These are phyloP conservation scores for Pilobolus umbonatus DNA, from an alignment of 192 early-diverging fungal species.

Conservation along the genomic window DNA sequence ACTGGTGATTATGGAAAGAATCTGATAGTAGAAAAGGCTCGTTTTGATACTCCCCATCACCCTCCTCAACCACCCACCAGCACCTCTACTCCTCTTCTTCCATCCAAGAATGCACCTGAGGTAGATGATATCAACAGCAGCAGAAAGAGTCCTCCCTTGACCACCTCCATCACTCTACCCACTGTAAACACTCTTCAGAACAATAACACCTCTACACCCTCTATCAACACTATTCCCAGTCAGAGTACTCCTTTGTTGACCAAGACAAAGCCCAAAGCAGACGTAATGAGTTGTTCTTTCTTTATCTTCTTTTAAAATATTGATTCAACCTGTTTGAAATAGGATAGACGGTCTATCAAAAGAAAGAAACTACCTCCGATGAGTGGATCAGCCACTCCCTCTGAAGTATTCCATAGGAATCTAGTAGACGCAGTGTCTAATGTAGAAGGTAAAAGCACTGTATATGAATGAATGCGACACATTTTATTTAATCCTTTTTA, in stretches of 20 bases:
- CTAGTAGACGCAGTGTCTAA: constrained; percentile 35
- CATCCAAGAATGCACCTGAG: background rate
- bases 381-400: constrained; percentile 22
- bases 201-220: background rate
- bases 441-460: constrained; percentile 20
- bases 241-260: constrained; percentile 8
- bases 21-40: constrained; percentile 30
- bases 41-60: too few relatives aligned
- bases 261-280: background rate
- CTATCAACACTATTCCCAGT: constrained; percentile 9
- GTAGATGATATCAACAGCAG: background rate
- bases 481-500: background rate
- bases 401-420: constrained; percentile 34
- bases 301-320: background rate
- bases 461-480: background rate
- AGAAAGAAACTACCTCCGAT: constrained; percentile 9
- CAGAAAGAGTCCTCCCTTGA: background rate
- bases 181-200: background rate
- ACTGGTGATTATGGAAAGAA: constrained; percentile 26
- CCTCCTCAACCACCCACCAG: constrained; percentile 11
- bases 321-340: background rate
- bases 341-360: constrained; percentile 3
- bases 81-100: background rate
- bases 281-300: constrained; percentile 1
- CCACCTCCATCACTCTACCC: constrained; percentile 8